Percentiles rank a stretch among this genome's conserved stretches.
phyloP scores from a whole-genome alignment of 805 yeast species.

The Komagataella pseudopastoris region DNA sequence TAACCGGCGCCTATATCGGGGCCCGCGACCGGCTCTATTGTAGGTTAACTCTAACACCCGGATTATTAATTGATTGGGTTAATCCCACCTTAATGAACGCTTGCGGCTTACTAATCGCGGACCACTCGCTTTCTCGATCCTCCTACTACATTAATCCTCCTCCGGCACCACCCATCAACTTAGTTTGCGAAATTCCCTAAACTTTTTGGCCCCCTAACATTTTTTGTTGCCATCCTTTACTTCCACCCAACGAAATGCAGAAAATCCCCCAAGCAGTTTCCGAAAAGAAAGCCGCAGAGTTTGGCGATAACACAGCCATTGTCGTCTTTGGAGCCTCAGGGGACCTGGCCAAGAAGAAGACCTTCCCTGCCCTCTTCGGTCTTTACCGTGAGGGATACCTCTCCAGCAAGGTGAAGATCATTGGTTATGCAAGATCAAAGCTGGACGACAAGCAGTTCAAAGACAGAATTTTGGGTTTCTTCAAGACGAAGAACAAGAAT shows the following conservation, averaged over 20 bases:
- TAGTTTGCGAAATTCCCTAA: neutral
- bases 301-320: slow-evolving; percentile 55
- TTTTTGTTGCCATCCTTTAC: neutral
- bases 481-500: slow-evolving; percentile 27
- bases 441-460: slow-evolving; percentile 55
- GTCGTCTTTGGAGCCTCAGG: slow-evolving; percentile 94
- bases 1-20: neutral
- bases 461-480: slow-evolving; percentile 47
- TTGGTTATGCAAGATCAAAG: slow-evolving; percentile 88
- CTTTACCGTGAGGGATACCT: slow-evolving; percentile 62
- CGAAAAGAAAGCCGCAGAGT: slow-evolving; percentile 15
- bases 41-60: neutral
- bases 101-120: neutral
- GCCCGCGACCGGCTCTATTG: neutral
- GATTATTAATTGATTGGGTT: neutral
- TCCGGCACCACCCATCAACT: slow-evolving; percentile 1
- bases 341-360: slow-evolving; percentile 89
- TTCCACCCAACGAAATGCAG: neutral
- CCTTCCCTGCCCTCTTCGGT: slow-evolving; percentile 80
- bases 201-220: neutral
- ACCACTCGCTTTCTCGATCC: neutral
- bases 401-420: slow-evolving; percentile 54
- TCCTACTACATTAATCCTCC: neutral
- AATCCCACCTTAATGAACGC: neutral
- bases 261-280: neutral